These are phyloP conservation scores for Yarrowia sp. DNA, from an alignment of 805 yeast species.

Conservation along the genomic window DNA sequence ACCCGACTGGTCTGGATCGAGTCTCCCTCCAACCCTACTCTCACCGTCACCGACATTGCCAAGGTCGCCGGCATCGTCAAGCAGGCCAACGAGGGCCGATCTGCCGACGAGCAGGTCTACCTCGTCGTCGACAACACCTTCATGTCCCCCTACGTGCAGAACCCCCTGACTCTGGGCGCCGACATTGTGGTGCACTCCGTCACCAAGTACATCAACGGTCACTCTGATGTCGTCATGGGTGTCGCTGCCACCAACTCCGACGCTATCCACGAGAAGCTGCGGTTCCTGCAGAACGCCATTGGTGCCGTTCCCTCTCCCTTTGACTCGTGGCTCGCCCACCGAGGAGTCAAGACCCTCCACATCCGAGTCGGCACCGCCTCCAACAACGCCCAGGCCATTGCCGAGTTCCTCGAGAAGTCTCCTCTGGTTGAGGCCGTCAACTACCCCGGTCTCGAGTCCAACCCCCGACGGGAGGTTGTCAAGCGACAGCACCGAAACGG, in stretches of 20 bases:
- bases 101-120: slow-evolving; percentile 54
- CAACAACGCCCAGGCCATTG: slow-evolving; percentile 68
- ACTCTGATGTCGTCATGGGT: slow-evolving; percentile 90
- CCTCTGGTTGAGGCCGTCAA: slow-evolving; percentile 69
- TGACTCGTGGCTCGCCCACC: slow-evolving; percentile 91
- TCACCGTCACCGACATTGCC: slow-evolving; percentile 76
- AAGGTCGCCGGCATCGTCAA: slow-evolving; percentile 64
- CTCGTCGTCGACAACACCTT: slow-evolving; percentile 89
- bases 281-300: slow-evolving; percentile 84
- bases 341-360: slow-evolving; percentile 88
- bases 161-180: slow-evolving; percentile 83
- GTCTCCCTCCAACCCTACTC: slow-evolving; percentile 88
- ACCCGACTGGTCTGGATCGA: slow-evolving; percentile 87
- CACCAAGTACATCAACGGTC: slow-evolving; percentile 90
- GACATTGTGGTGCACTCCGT: slow-evolving; percentile 89
- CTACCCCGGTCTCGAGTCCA: slow-evolving; percentile 81
- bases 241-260: slow-evolving; percentile 74
- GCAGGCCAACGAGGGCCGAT: slow-evolving; percentile 54
- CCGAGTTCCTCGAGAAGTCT: slow-evolving; percentile 61
- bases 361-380: slow-evolving; percentile 78
- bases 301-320: slow-evolving; percentile 92
- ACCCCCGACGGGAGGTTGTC: slow-evolving; percentile 68
- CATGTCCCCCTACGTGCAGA: slow-evolving; percentile 84
- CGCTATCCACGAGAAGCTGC: slow-evolving; percentile 64
- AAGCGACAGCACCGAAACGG: slow-evolving; percentile 79